A percentile compares a stretch with the other conserved stretches of the same genome.
Evolutionary conservation across 2,329 filamentous ascomycete genomes (phyloP).

Genomic region (Endocalyx cinctus): DNA sequence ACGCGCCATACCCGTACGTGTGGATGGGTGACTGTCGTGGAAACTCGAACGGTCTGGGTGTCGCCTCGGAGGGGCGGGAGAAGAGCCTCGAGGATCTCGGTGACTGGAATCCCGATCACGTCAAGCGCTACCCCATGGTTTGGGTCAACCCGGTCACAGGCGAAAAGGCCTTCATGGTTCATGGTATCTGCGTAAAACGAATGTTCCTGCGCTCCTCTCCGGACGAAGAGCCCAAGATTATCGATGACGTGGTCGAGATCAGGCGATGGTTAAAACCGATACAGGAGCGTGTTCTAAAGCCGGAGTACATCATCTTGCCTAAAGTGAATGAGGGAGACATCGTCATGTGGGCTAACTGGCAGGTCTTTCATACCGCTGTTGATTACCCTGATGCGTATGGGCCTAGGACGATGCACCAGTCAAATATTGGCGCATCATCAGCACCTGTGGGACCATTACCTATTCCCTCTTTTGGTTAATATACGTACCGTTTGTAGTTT

Average conservation of each 20-base stretch:
- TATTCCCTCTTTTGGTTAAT: conserved; percentile 11
- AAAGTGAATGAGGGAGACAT: conserved; percentile 38
- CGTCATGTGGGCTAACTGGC: conserved; percentile 40
- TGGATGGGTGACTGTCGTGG: conserved; percentile 38
- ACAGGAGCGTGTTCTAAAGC: conserved; percentile 35
- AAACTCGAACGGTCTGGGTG: conserved; percentile 34
- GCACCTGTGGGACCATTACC: conserved; percentile 14
- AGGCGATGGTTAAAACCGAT: conserved; percentile 30
- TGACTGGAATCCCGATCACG: conserved; percentile 27
- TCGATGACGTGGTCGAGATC: conserved; percentile 35
- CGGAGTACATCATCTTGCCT: conserved; percentile 37
- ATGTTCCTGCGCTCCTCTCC: conserved; percentile 32
- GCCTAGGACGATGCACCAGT: conserved; percentile 40
- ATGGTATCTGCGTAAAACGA: conserved; percentile 34
- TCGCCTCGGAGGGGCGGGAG: conserved; percentile 34
- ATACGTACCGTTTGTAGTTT: too few species aligned
- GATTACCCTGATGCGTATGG: conserved; percentile 38
- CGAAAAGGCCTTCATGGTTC: conserved; percentile 39
- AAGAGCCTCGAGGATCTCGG: conserved; percentile 31
- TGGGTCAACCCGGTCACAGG: conserved; percentile 40
- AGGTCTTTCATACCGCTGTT: conserved; percentile 37
- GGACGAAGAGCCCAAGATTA: conserved; percentile 27
- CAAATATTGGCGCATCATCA: conserved; percentile 33
- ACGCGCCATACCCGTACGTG: conserved; percentile 39
- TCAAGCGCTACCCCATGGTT: conserved; percentile 41